Base-by-base conservation (phyloP, 148 eudicot genomes). In the Silene conica region DNA sequence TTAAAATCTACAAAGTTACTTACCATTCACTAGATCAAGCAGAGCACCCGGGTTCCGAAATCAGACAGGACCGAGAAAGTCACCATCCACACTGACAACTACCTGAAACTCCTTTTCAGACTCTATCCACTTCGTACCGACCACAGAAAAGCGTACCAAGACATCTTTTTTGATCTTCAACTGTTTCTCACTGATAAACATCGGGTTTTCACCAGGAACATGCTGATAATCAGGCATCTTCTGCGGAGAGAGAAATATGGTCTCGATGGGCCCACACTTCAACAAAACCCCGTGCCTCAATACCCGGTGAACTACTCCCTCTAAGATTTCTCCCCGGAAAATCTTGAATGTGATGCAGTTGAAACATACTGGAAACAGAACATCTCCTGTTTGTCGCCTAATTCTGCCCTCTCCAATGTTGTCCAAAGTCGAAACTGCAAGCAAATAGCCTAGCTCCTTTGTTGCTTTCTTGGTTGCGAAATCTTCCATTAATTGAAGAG, bases 351-450 rank as follows among this genome's bases (percentile, higher is more conserved):
- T 82, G 52, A 90, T 18, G 73, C 89, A 81, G 70, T 75, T 87
- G 80, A 88, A 90, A n/a, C 80, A 75, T 21, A 90, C 87, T 0
- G 89, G 92, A 69, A 88, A 90, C 2, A 88, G 77, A 4, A 88
- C 91, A 16, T 90, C 96, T 4, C 96, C 96, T 0, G 88, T 52
- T 12, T 82, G 82, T 50, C 84, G 83, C 70, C 90, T 73, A 2
- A 90, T 90, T 72, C 76, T 85, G 13, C 90, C 92, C 64, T 88
- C 90, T 12, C 92, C 96, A 6, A 90, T 75, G 55, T 74, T 76
- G 59, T 77, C 84, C 58, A 90, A 57, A 4, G 90, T 85, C 6
- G 86, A 88, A 0, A 88, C 85, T 2, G 89, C 87, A 58, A 90
- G 79, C 64, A 85, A 81, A 71, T 88, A 85, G 19, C 96, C 90